phyloP scores from a whole-genome alignment of 2,329 filamentous ascomycete species.

The Cryphonectria radicalis region DNA sequence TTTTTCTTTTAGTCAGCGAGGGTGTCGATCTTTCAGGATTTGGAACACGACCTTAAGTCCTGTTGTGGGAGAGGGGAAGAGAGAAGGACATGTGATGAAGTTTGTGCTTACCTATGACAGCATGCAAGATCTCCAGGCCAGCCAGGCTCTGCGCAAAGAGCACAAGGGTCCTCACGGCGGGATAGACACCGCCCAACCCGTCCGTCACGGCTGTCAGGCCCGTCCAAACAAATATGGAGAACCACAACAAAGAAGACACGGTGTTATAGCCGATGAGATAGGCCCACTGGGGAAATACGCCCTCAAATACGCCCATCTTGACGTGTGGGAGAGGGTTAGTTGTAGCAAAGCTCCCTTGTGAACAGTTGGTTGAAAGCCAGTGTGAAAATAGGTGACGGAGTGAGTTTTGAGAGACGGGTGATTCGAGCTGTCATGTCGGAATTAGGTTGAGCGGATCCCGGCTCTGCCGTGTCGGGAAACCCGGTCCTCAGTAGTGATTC shows the following conservation, averaged over 20 bases:
- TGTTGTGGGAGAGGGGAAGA: too few species aligned
- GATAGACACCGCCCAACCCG: constrained; percentile 19
- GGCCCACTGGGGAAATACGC: constrained; percentile 27
- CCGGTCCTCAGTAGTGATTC: not conserved
- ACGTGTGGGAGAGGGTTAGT: not conserved
- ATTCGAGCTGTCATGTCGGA: constrained; percentile 16
- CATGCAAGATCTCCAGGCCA: constrained; percentile 22
- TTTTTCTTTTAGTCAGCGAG: not conserved
- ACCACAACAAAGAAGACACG: constrained; percentile 22
- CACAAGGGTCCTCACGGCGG: constrained; percentile 18
- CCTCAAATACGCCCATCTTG: constrained; percentile 27
- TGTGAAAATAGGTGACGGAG: not conserved
- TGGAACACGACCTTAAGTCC: too few species aligned
- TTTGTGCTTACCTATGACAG: constrained; percentile 11
- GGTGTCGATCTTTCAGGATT: not conserved
- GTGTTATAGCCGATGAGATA: constrained; percentile 30
- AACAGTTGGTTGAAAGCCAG: not conserved
- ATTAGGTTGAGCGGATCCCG: not conserved
- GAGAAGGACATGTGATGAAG: not conserved
- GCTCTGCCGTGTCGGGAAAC: not conserved
- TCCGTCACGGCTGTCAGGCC: constrained; percentile 14
- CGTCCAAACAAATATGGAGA: constrained; percentile 14
- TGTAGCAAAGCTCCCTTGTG: not conserved
- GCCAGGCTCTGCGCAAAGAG: constrained; percentile 26
- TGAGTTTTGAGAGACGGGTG: not conserved